Base-by-base conservation (phyloP, 2,329 filamentous ascomycete genomes). In the Beauveria bassiana region DNA sequence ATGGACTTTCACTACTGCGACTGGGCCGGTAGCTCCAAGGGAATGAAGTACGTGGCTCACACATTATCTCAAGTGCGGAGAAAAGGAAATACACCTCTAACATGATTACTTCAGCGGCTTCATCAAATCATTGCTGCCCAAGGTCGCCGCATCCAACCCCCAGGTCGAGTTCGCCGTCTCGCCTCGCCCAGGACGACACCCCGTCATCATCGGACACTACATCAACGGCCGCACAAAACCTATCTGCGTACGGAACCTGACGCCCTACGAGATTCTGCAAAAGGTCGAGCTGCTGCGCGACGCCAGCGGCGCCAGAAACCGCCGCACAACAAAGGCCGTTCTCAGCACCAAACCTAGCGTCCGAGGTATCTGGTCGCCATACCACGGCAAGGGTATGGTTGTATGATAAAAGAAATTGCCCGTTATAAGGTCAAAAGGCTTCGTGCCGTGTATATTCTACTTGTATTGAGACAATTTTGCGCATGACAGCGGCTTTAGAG, bases 1-100 rank as follows among this genome's bases (percentile, higher is more conserved):
- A 81, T 99, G 74, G 91, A 96, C 75, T 91, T 99, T 72, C 90
- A 96, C 79, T 99, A 96, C 80, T 98, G 95, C 81, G 92, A 98
- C 82, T 93, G 89, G 85, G 91, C 90, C 62, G 95, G 93, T 65
- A 96, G 91, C 75, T 98, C 93, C 43, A 86, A 80, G 71, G 95
- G 95, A 72, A 97, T 98, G 92, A 95, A 96, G 90, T 95, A 81
- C 65, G 83, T 67, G 50, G 46, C 50, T 54, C 49, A 31, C 26
- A 20, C 10, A 34, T 22, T n/a, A 34, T n/a, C 9, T 7, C 18
- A 16, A 38, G 34, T 16, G 34, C 14, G 34, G 14, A 5, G 14
- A 38, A 38, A 38, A 16, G 34, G 34, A 16, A 14, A 14, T 14
- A 0, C 34, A 16, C 16, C 56, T 26, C 66, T 78, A 68, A 76